Evolutionary conservation across 352 stramenopile species (phyloP).

Genomic region (Pythium rhizo-oryzae): DNA sequence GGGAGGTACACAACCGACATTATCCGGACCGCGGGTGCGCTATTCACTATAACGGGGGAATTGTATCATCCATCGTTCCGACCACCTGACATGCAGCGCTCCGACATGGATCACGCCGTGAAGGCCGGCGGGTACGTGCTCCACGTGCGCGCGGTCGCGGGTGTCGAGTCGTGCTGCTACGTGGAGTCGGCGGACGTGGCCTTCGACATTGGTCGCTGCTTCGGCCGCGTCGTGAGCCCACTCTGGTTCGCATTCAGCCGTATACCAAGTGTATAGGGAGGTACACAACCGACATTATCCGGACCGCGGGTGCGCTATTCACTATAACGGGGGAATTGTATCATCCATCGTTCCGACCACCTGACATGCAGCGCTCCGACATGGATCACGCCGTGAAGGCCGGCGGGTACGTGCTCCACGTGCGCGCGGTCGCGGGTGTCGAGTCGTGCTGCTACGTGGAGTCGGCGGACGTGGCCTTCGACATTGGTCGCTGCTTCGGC

Average conservation of each 20-base stretch:
- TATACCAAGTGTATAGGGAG: too few species aligned
- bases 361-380: background rate
- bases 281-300: constrained; percentile 1
- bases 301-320: background rate
- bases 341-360: too few species aligned
- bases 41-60: too few species aligned
- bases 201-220: constrained; percentile 75
- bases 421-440: constrained; percentile 69
- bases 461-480: constrained; percentile 73
- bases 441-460: constrained; percentile 82
- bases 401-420: constrained; percentile 51
- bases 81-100: background rate
- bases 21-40: constrained; percentile 10
- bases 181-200: constrained; percentile 71
- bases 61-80: too few species aligned
- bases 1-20: too few species aligned
- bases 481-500: constrained; percentile 62
- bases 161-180: constrained; percentile 79
- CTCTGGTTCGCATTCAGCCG: too few species aligned
- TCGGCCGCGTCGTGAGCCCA: constrained; percentile 42
- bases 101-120: constrained; percentile 1
- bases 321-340: too few species aligned
- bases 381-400: constrained; percentile 19
- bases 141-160: constrained; percentile 63
- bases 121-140: constrained; percentile 48